phyloP scores from a whole-genome alignment of 768 basidiomycete genomes.

The Ephemerocybe angulata region DNA sequence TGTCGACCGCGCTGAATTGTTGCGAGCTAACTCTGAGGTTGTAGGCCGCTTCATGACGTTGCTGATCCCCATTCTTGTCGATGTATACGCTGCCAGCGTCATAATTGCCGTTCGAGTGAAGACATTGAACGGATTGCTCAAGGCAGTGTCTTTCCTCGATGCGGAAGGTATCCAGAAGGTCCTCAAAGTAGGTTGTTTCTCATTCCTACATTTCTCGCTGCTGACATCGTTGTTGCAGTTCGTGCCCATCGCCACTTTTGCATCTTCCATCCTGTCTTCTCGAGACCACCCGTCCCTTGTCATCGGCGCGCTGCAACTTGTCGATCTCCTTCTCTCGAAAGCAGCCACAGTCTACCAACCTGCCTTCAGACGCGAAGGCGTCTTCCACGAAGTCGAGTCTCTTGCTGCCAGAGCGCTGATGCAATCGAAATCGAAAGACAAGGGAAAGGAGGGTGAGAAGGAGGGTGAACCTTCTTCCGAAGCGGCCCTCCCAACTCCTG shows the following conservation, averaged over 20 bases:
- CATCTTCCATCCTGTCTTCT: constrained; percentile 89
- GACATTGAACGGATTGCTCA: constrained; percentile 82
- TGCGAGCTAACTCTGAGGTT: constrained; percentile 70
- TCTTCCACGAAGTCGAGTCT: constrained; percentile 88
- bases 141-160: constrained; percentile 88
- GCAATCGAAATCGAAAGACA: constrained; percentile 47
- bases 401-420: constrained; percentile 64
- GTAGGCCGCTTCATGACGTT: constrained; percentile 84
- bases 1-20: constrained; percentile 66
- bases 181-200: constrained; percentile 59
- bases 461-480: constrained; percentile 13
- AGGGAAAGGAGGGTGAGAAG: constrained; percentile 13
- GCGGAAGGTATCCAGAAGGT: constrained; percentile 69
- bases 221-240: constrained; percentile 44
- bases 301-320: constrained; percentile 86
- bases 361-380: constrained; percentile 91
- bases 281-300: constrained; percentile 87
- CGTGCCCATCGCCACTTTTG: constrained; percentile 93
- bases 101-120: constrained; percentile 83
- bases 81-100: constrained; percentile 99
- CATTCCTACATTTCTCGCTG: constrained; percentile 3
- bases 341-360: constrained; percentile 82
- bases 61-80: constrained; percentile 90
- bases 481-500: constrained; percentile 27
- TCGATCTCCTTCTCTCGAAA: constrained; percentile 85